Conservation (phyloP, 2,329 filamentous ascomycete species). For the Aspergillus ustus region DNA sequence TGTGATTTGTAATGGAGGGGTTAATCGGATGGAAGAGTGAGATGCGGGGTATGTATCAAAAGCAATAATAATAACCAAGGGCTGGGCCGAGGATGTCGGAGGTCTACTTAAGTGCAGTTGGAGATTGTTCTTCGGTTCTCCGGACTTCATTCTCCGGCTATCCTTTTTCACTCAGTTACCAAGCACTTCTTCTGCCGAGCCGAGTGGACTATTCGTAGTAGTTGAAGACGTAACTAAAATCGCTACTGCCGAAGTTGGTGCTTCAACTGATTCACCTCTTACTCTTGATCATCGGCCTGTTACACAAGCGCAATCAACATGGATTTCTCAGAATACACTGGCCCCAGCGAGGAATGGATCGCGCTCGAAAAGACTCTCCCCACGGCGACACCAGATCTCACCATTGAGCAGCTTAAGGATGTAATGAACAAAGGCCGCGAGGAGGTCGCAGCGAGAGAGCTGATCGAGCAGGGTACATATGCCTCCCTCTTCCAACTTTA, state of each 20-base stretch:
- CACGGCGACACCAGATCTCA: conserved; percentile 25
- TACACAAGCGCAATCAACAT: conserved; percentile 26
- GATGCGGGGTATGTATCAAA: not conserved
- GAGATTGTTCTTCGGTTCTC: not conserved
- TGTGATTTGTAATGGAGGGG: not conserved
- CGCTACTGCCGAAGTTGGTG: not conserved
- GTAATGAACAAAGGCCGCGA: conserved; percentile 42
- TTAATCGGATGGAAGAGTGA: not conserved
- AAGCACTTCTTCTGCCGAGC: too few relatives aligned
- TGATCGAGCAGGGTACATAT: conserved; percentile 30
- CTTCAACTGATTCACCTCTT: not conserved
- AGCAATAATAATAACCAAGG: not conserved
- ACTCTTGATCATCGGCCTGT: not conserved
- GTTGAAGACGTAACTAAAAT: not conserved
- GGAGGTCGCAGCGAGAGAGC: conserved; percentile 33
- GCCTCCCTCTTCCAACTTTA: not conserved
- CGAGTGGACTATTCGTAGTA: not conserved
- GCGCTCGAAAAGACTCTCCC: conserved; percentile 43
- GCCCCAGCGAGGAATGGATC: conserved; percentile 51
- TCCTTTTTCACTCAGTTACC: not conserved
- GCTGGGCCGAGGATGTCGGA: not conserved
- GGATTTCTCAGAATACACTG: conserved; percentile 49
- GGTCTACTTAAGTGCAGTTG: not conserved
- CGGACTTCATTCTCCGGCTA: not conserved
- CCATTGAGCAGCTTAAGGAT: conserved; percentile 30